Percentiles rank a stretch among this genome's conserved stretches.
Evolutionary conservation across 345 rosid genomes (phyloP).

Genomic region (Linum tenue): DNA sequence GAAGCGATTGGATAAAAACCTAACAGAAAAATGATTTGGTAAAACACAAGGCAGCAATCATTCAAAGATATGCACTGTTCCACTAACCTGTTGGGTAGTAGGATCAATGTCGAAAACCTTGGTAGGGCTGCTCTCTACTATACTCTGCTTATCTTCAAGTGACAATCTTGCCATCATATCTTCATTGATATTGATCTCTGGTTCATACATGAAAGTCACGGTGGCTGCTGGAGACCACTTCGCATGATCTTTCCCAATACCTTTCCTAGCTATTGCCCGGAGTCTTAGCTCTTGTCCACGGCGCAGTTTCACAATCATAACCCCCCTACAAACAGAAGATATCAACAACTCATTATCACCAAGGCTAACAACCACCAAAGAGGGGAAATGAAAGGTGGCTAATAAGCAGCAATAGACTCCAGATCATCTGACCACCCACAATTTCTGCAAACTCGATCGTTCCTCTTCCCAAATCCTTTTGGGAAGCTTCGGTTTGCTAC

Average conservation of each 20-base stretch:
- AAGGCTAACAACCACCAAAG: not conserved
- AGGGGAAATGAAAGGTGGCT: not conserved
- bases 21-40: not conserved
- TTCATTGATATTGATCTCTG: slow-evolving; percentile 82
- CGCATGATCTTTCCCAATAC: slow-evolving; percentile 94
- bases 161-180: slow-evolving; percentile 75
- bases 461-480: too few relatives aligned
- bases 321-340: slow-evolving; percentile 43
- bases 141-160: slow-evolving; percentile 53
- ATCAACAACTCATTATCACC: not conserved
- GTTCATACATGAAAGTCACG: slow-evolving; percentile 89
- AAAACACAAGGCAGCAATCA: not conserved
- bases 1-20: not conserved
- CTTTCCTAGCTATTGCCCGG: slow-evolving; percentile 91
- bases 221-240: slow-evolving; percentile 99
- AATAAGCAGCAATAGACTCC: not conserved
- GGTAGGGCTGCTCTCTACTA: slow-evolving; percentile 88
- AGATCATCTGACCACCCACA: not conserved
- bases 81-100: slow-evolving; percentile 55
- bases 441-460: not conserved
- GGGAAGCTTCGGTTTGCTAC: too few relatives aligned
- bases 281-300: slow-evolving; percentile 82
- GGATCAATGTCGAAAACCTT: slow-evolving; percentile 71
- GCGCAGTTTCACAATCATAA: slow-evolving; percentile 77
- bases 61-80: not conserved